Evolutionary conservation across 768 basidiomycete genomes (phyloP).

Genomic region (Pisolithus microcarpus): DNA sequence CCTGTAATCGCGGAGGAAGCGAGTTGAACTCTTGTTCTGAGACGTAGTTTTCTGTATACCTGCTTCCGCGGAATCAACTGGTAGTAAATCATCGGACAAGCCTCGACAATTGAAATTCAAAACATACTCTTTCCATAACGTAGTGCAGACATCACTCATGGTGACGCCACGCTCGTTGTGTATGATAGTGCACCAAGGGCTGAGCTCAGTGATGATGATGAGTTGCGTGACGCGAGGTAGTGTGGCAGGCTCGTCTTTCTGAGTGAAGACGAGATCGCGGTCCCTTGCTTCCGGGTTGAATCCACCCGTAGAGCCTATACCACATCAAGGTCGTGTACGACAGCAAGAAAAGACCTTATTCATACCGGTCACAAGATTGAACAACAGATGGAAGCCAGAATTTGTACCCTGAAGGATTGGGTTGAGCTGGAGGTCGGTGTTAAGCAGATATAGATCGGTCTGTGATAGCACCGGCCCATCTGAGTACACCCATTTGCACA

Average conservation of each 20-base stretch:
- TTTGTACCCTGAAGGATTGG: constrained; percentile 57
- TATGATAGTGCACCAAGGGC: constrained; percentile 76
- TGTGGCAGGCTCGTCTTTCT: constrained; percentile 60
- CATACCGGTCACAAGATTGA: constrained; percentile 64
- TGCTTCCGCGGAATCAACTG: constrained; percentile 22
- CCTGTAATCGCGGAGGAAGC: constrained; percentile 59
- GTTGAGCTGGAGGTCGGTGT: constrained; percentile 60
- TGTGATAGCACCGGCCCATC: constrained; percentile 76
- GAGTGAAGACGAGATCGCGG: constrained; percentile 46
- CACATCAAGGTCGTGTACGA: not conserved
- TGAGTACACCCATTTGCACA: constrained; percentile 19
- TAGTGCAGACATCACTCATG: constrained; percentile 62
- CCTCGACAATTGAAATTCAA: no score
- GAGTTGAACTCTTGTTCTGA: constrained; percentile 59
- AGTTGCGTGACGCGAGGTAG: constrained; percentile 58
- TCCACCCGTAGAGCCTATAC: constrained; percentile 51
- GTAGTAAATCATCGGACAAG: constrained; percentile 4
- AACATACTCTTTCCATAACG: constrained; percentile 72
- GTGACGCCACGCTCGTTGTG: constrained; percentile 71
- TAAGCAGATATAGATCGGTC: constrained; percentile 75
- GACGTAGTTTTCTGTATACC: constrained; percentile 63
- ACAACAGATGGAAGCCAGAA: constrained; percentile 53
- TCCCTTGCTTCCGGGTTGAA: constrained; percentile 55
- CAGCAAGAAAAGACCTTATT: not conserved
- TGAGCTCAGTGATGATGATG: constrained; percentile 50